Conservation (phyloP, 768 basidiomycete species). For the Leucocoprinus sp. region DNA sequence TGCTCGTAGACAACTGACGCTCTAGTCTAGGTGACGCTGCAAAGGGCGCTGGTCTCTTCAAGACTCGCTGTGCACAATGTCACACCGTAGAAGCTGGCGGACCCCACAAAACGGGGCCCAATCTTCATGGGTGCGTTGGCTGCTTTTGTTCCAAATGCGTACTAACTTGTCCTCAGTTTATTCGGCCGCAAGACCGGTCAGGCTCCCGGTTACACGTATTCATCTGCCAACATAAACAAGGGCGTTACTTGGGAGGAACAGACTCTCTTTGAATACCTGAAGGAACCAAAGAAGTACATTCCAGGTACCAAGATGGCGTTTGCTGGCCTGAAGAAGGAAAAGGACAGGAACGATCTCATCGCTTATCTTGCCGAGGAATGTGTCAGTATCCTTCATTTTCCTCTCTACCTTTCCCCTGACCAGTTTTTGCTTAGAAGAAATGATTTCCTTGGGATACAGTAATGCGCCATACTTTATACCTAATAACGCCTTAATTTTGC, state of each 20-base stretch:
- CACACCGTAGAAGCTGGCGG: constrained; percentile 78
- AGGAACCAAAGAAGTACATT: constrained; percentile 99
- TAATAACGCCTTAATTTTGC: constrained; percentile 6
- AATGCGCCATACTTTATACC: constrained; percentile 1
- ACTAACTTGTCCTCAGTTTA: constrained; percentile 33
- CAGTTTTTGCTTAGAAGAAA: constrained; percentile 14
- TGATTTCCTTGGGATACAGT: background rate
- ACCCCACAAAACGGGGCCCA: constrained; percentile 88
- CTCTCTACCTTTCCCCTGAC: background rate
- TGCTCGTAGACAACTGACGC: background rate
- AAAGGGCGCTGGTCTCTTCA: constrained; percentile 95
- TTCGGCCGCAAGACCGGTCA: constrained; percentile 86
- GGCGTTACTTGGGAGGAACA: constrained; percentile 78
- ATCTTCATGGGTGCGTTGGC: constrained; percentile 75
- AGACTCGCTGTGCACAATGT: constrained; percentile 92
- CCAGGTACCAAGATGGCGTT: constrained; percentile 99
- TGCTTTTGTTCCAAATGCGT: no score
- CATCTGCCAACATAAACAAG: constrained; percentile 93
- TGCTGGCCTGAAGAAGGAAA: constrained; percentile 96
- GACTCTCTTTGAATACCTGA: constrained; percentile 92
- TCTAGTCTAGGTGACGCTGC: constrained; percentile 56
- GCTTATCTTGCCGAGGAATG: constrained; percentile 72
- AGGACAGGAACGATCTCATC: constrained; percentile 93
- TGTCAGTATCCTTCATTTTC: constrained; percentile 37
- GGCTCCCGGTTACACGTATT: constrained; percentile 82